Base-by-base conservation (phyloP, 345 rosid genomes). In the Euphorbia lathyris region DNA sequence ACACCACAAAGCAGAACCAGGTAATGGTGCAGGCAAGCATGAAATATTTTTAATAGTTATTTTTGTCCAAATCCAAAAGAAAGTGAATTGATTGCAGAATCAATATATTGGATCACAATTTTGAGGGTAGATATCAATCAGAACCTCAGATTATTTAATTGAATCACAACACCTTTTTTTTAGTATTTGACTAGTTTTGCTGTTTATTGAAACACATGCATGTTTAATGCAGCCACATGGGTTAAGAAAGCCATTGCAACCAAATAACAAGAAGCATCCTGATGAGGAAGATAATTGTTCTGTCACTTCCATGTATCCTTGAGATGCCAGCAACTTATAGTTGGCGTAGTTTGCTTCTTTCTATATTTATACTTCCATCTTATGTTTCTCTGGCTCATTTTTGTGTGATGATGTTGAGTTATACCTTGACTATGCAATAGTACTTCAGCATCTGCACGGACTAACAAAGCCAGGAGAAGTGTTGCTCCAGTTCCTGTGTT, bases 401-500 rank as follows among this genome's bases (percentile, higher is more conserved):
- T 63, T 34, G 3, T 60, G 5, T 36, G 48, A 53, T 52, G 56
- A 48, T 32, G 58, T 65, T 64, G 36, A 64, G 77, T 67, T 7
- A 17, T 83, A 13, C 94, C 97, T 90, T 88, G 84, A 76, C 86
- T 65, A 48, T 80, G 43, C 63, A 19, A 2, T 78, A 92, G 98
- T 58, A 88, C 89, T 23, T 83, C 89, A 51, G 80, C 81, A 52
- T 89, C 98, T 38, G 78, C 78, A 53, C 82, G 92, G 66, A 80
- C 81, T 55, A 69, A 67, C 58, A 87, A 76, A 82, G 79, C 87
- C 51, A 52, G 43, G 82, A 80, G 83, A 67, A 86, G 87, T 45
- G 72, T 85, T 63, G 95, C 87, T 58, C 73, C 86, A 36, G 95
- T 97, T 81, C 99, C 99, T 1, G 79, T 90, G 51, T 96, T 96